A percentile compares a stretch with the other conserved stretches of the same genome.
phyloP scores from a whole-genome alignment of 345 rosid genomes.

The Anacardium occidentale region DNA sequence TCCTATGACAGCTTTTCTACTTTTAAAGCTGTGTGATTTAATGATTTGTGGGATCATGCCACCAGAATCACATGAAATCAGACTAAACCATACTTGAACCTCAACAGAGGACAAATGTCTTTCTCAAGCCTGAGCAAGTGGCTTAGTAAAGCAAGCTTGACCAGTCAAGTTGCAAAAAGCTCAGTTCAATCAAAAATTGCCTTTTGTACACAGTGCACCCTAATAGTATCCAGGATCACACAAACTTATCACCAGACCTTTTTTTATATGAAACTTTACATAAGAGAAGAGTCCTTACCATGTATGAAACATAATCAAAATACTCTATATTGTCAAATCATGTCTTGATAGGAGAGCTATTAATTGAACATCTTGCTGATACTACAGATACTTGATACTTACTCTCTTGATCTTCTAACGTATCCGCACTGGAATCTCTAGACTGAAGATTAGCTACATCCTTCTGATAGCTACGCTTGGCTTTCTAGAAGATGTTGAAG shows the following conservation, averaged over 20 bases:
- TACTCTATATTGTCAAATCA: background rate
- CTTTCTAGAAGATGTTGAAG: conserved; percentile 59
- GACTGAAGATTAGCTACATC: conserved; percentile 67
- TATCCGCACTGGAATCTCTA: conserved; percentile 44
- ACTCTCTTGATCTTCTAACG: conserved; percentile 59
- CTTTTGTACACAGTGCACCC: background rate
- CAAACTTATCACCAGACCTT: background rate
- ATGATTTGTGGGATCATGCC: background rate
- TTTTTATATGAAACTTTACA: background rate
- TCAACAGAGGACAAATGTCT: background rate
- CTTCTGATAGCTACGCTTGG: conserved; percentile 89
- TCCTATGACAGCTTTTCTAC: background rate
- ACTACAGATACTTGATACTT: conserved; percentile 26
- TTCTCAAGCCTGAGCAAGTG: conserved; percentile 12
- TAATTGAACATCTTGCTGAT: background rate
- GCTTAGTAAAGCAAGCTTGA: background rate
- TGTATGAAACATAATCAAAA: background rate
- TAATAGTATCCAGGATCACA: conserved; percentile 5
- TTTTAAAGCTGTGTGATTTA: background rate
- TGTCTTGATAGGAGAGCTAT: conserved; percentile 2
- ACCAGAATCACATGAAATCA: background rate
- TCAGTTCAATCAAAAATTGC: conserved; percentile 2
- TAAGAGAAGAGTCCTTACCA: background rate
- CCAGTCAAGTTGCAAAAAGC: conserved; percentile 5
- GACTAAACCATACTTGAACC: background rate